These are phyloP conservation scores for Globisporangium acanthophoron DNA, from an alignment of 352 stramenopile species.

Conservation along the genomic window DNA sequence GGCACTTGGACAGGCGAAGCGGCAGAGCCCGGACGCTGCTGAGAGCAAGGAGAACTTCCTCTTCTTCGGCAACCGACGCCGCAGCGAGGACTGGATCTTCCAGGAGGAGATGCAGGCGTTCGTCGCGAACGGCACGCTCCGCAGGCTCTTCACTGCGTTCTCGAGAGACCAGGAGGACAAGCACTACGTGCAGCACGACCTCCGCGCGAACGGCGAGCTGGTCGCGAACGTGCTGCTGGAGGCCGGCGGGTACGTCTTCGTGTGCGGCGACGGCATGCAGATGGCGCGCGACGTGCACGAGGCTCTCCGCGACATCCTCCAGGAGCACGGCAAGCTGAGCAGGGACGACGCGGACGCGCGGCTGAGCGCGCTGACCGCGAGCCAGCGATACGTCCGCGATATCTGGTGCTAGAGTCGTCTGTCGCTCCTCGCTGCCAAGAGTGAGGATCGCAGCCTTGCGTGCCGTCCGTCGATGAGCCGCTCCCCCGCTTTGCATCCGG, in stretches of 20 bases:
- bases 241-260: constrained; percentile 84
- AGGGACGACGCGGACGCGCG: constrained; percentile 54
- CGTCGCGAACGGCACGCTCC: constrained; percentile 63
- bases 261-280: constrained; percentile 93
- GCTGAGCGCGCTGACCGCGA: constrained; percentile 49
- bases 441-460: no score
- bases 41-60: constrained; percentile 63
- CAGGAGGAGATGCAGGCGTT: constrained; percentile 79
- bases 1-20: background rate
- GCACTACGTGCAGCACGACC: constrained; percentile 92
- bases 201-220: constrained; percentile 47
- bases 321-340: constrained; percentile 46
- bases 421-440: no score
- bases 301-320: constrained; percentile 76
- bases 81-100: constrained; percentile 92
- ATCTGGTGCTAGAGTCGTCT: constrained; percentile 63
- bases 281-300: constrained; percentile 95
- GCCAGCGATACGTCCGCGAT: constrained; percentile 84
- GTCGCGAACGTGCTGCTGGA: constrained; percentile 78
- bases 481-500: no score
- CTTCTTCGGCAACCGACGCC: constrained; percentile 93
- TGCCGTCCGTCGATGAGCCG: no score
- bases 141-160: constrained; percentile 86
- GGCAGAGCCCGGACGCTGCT: constrained; percentile 3
- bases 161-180: constrained; percentile 89